Conservation (phyloP, 768 basidiomycete genomes). For the Antrodiella citrinella region DNA sequence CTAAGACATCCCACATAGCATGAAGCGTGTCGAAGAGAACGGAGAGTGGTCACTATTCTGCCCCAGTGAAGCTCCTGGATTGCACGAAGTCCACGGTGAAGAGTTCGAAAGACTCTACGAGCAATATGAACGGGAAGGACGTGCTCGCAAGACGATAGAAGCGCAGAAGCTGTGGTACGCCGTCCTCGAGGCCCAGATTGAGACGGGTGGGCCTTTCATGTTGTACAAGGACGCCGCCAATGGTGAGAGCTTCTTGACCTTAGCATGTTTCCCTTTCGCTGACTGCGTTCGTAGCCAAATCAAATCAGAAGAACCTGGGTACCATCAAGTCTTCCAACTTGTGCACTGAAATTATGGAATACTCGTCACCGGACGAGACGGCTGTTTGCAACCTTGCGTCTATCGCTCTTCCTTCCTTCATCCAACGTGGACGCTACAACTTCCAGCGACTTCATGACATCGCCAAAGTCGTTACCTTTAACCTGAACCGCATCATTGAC, state of each 20-base stretch:
- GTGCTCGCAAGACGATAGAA: constrained; percentile 73
- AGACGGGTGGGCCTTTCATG: constrained; percentile 99
- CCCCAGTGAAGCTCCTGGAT: constrained; percentile 88
- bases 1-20: constrained; percentile 38
- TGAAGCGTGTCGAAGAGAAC: constrained; percentile 91
- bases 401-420: constrained; percentile 88
- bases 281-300: constrained; percentile 56
- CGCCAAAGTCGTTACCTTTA: constrained; percentile 84
- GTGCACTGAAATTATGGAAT: constrained; percentile 98
- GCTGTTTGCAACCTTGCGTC: constrained; percentile 99
- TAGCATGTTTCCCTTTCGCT: constrained; percentile 1
- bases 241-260: constrained; percentile 36
- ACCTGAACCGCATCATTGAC: constrained; percentile 92
- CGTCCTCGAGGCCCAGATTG: constrained; percentile 92
- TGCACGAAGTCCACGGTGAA: constrained; percentile 82
- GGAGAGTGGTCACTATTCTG: constrained; percentile 96
- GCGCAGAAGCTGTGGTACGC: constrained; percentile 99
- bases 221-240: constrained; percentile 96
- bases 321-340: constrained; percentile 99
- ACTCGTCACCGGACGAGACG: constrained; percentile 93
- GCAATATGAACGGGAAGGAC: constrained; percentile 85
- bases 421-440: constrained; percentile 77
- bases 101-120: constrained; percentile 86
- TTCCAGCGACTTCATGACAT: constrained; percentile 95
- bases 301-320: constrained; percentile 96